A percentile compares a stretch with the other conserved stretches of the same genome.
These are phyloP conservation scores for Aspergillus felis DNA, from an alignment of 2,329 filamentous ascomycete species.

Conservation along the genomic window DNA sequence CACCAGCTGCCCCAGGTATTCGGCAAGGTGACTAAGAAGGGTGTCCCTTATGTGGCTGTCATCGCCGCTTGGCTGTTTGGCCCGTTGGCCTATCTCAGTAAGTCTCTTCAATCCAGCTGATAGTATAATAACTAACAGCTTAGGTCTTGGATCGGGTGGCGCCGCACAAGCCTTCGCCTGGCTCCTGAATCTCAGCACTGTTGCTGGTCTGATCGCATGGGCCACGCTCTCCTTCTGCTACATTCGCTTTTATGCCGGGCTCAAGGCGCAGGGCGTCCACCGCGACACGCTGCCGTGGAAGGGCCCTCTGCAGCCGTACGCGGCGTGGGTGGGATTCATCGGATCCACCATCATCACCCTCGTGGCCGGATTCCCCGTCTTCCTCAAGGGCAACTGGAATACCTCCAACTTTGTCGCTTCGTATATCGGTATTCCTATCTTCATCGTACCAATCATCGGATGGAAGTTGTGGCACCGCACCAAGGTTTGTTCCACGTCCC, in stretches of 20 bases:
- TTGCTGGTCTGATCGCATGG: constrained; percentile 50
- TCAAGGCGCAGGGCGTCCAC: constrained; percentile 36
- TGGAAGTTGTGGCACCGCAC: constrained; percentile 41
- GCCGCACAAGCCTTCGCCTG: constrained; percentile 37
- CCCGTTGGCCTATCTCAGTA: constrained; percentile 41
- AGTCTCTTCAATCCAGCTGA: not conserved
- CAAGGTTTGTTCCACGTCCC: constrained; percentile 26
- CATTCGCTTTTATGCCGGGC: constrained; percentile 51
- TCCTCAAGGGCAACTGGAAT: constrained; percentile 31
- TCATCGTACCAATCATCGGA: constrained; percentile 38
- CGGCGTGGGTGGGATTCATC: constrained; percentile 57
- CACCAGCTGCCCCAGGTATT: constrained; percentile 57
- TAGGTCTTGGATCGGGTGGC: constrained; percentile 35
- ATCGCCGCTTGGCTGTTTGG: constrained; percentile 50
- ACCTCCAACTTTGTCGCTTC: constrained; percentile 36
- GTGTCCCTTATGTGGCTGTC: constrained; percentile 56
- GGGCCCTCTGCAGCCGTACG: constrained; percentile 56
- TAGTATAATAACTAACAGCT: not conserved
- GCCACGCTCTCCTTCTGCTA: constrained; percentile 42
- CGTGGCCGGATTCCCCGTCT: constrained; percentile 63
- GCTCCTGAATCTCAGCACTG: constrained; percentile 44
- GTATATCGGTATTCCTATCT: constrained; percentile 42
- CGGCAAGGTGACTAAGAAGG: constrained; percentile 48
- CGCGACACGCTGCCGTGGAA: constrained; percentile 45
- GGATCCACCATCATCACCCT: constrained; percentile 59